Evolutionary conservation across 495 filamentous ascomycete genomes (phyloP), one percentile per base, ranked within the genome.

Genomic region (Thozetella sp.): DNA sequence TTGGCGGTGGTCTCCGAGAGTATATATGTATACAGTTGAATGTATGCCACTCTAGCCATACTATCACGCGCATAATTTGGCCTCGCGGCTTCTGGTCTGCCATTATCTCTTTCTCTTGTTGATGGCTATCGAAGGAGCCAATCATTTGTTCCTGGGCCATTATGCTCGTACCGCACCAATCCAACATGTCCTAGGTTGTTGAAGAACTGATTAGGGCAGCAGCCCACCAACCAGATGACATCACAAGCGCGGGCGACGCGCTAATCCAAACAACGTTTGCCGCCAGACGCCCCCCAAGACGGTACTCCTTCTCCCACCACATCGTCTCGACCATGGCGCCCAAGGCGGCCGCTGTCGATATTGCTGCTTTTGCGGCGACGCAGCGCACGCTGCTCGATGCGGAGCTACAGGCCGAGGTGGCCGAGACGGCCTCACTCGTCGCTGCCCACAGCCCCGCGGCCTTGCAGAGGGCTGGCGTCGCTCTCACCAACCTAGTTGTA

Each of bases 401-500:
- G 30, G 96, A 99, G 73, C 90, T 93, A 56, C 80, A 85, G 67
- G 87, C 90, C 68, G 96, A 95, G 71, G 83, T 93, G 50, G 77
- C 84, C 25, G 88, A 88, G 69, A 92, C 91, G 45, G 77, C 89
- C 54, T 72, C 83, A 15, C 88, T 97, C 53, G 81, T 93, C 54
- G 84, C 87, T 25, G 80, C 82, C 22, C 81, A 88, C 53, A 88
- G 91, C 17, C 91, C 95, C 17, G 75, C 84, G 0, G 80, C 86
- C 0, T 87, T 99, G 22, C 86, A 93, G 71, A 88, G 91, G 54
- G 92, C 93, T 2, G 95, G 95, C 40, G 83, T 97, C 63, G 95
- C 96, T 1, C 77, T 98, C 27, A 89, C 89, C 0, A 97, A 96
- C 61, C 82, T 99, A 2, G 65, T 82, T 20, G 74, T 96, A 13